Percentiles rank a stretch among this genome's conserved stretches.
These are phyloP conservation scores for Chiua virens DNA, from an alignment of 768 basidiomycete species.

Conservation along the genomic window DNA sequence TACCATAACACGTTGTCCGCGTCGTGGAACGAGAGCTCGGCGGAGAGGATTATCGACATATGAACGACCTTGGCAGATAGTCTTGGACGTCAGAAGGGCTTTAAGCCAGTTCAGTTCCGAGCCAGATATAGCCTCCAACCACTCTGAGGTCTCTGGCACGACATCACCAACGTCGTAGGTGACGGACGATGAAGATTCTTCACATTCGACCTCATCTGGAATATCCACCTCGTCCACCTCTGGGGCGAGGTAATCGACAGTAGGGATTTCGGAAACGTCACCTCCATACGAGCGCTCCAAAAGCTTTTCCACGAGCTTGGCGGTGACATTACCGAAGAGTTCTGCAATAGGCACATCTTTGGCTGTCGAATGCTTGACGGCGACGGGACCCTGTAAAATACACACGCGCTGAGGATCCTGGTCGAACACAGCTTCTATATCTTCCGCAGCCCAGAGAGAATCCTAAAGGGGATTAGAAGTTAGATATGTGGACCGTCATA, in stretches of 20 bases:
- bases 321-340: slow-evolving; percentile 85
- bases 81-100: slow-evolving; percentile 78
- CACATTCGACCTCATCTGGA: slow-evolving; percentile 43
- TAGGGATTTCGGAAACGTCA: slow-evolving; percentile 73
- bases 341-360: slow-evolving; percentile 96
- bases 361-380: slow-evolving; percentile 79
- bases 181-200: slow-evolving; percentile 43
- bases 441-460: slow-evolving; percentile 96
- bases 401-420: slow-evolving; percentile 98
- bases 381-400: slow-evolving; percentile 96
- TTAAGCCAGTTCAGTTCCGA: slow-evolving; percentile 81
- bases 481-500: slow-evolving; percentile 4
- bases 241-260: slow-evolving; percentile 80
- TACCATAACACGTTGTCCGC: slow-evolving; percentile 76
- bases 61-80: slow-evolving; percentile 81
- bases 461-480: slow-evolving; percentile 50
- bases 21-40: slow-evolving; percentile 81
- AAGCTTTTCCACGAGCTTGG: slow-evolving; percentile 72
- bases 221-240: slow-evolving; percentile 38
- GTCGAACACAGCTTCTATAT: slow-evolving; percentile 98
- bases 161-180: slow-evolving; percentile 50
- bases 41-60: slow-evolving; percentile 90
- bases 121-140: slow-evolving; percentile 87
- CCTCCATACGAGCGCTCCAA: slow-evolving; percentile 76
- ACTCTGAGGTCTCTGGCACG: slow-evolving; percentile 63